A percentile compares a stretch with the other conserved stretches of the same genome.
These are phyloP conservation scores for Fusarium bactridioides DNA, from an alignment of 2,329 filamentous ascomycete genomes.

Conservation along the genomic window DNA sequence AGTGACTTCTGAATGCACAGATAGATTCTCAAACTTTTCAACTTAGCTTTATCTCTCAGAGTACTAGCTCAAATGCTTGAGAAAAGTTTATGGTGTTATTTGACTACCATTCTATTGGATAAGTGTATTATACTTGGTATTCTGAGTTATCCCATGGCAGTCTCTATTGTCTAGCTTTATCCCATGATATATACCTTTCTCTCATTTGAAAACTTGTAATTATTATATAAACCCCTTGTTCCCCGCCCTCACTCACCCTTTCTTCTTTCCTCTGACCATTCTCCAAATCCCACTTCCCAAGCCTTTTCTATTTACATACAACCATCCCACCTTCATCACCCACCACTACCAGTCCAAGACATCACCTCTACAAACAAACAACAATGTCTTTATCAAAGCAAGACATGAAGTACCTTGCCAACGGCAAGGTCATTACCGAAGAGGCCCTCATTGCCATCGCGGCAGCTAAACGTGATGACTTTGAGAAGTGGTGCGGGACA, in stretches of 20 bases:
- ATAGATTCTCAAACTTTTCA: background rate
- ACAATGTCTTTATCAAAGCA: background rate
- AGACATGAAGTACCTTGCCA: background rate
- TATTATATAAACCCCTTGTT: background rate
- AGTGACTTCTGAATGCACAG: background rate
- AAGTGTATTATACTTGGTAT: too few species aligned
- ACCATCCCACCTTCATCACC: background rate
- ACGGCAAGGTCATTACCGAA: background rate
- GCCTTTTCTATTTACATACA: background rate
- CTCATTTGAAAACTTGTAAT: too few species aligned
- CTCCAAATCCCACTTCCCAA: background rate
- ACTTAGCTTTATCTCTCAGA: background rate
- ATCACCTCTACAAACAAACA: background rate
- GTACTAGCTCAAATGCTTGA: too few species aligned
- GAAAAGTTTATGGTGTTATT: accelerated
- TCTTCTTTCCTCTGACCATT: background rate
- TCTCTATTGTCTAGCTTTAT: background rate
- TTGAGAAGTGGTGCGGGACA: background rate
- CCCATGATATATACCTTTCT: background rate
- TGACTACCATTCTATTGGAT: background rate
- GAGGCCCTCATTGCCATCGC: background rate
- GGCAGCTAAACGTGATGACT: background rate
- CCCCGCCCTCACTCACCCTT: accelerated
- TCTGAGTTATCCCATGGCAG: background rate
- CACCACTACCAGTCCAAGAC: background rate